These are phyloP conservation scores for Podaxis carcinomalis DNA, from an alignment of 768 basidiomycete species.

Conservation along the genomic window DNA sequence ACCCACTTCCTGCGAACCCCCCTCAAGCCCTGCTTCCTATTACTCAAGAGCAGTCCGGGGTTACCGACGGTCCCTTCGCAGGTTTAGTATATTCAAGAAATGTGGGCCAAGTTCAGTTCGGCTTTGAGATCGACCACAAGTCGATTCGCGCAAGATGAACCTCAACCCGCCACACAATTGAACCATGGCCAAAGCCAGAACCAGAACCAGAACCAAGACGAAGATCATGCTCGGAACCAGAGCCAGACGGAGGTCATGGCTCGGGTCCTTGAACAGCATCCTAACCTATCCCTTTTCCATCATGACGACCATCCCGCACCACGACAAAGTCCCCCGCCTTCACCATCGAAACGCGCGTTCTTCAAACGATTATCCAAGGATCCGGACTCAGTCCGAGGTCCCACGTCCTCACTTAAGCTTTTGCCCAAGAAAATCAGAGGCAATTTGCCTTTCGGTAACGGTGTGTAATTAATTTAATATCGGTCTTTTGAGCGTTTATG, in stretches of 20 bases:
- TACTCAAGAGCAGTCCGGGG: background rate
- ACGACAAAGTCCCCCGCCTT: conserved; percentile 38
- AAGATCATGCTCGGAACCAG: background rate
- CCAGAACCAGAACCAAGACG: background rate
- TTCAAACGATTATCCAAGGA: conserved; percentile 54
- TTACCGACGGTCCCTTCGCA: background rate
- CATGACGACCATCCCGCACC: conserved; percentile 25
- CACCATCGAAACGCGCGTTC: conserved; percentile 45
- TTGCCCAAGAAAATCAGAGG: conserved; percentile 53
- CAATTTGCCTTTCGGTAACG: conserved; percentile 12
- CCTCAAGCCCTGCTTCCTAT: background rate
- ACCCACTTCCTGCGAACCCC: background rate
- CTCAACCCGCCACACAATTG: conserved; percentile 19
- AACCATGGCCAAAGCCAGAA: background rate
- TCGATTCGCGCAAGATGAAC: conserved; percentile 25
- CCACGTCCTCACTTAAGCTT: conserved; percentile 32
- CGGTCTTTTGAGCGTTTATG: background rate
- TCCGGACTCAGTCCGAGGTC: conserved; percentile 29
- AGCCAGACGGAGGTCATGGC: conserved; percentile 39
- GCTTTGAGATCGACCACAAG: conserved; percentile 38
- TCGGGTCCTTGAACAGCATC: conserved; percentile 56
- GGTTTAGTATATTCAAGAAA: conserved; percentile 18
- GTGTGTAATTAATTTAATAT: conserved; percentile 20
- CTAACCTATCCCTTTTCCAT: conserved; percentile 57
- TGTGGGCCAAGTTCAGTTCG: conserved; percentile 64